A percentile compares a stretch with the other conserved stretches of the same genome.
These are phyloP conservation scores for Termitomyces sp. DNA, from an alignment of 768 basidiomycete genomes.

Conservation along the genomic window DNA sequence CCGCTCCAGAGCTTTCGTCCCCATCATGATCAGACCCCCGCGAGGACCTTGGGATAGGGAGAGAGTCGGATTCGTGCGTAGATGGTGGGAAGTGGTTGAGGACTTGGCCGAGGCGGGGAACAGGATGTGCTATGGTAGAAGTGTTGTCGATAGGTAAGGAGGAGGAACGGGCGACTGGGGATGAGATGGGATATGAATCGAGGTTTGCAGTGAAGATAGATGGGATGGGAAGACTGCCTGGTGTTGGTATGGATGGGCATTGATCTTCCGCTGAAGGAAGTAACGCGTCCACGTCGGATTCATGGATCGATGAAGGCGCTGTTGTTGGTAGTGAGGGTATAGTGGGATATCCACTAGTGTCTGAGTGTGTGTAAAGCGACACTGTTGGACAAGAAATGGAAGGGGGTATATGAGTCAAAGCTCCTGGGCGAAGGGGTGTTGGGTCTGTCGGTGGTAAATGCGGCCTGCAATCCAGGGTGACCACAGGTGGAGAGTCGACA, in stretches of 20 bases:
- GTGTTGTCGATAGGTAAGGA: conserved; percentile 5
- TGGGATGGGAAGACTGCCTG: conserved; percentile 47
- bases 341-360: conserved; percentile 28
- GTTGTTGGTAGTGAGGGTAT: conserved; percentile 37
- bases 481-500: not conserved
- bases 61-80: not conserved
- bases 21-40: conserved; percentile 17
- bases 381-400: conserved; percentile 40
- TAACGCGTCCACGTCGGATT: conserved; percentile 23
- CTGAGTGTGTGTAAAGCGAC: conserved; percentile 27
- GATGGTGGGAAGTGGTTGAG: conserved; percentile 12
- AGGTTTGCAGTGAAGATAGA: conserved; percentile 50
- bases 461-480: not conserved
- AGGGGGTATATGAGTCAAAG: conserved; percentile 26
- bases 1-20: conserved; percentile 39
- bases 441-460: conserved; percentile 2
- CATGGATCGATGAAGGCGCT: conserved; percentile 19
- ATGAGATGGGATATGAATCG: conserved; percentile 23
- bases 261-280: conserved; percentile 1
- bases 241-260: conserved; percentile 18
- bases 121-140: conserved; percentile 8
- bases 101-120: conserved; percentile 15
- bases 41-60: not conserved
- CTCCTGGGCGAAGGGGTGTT: conserved; percentile 14
- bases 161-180: not conserved